Base-by-base conservation (phyloP, 768 basidiomycete genomes). In the Pleurotus platypus region DNA sequence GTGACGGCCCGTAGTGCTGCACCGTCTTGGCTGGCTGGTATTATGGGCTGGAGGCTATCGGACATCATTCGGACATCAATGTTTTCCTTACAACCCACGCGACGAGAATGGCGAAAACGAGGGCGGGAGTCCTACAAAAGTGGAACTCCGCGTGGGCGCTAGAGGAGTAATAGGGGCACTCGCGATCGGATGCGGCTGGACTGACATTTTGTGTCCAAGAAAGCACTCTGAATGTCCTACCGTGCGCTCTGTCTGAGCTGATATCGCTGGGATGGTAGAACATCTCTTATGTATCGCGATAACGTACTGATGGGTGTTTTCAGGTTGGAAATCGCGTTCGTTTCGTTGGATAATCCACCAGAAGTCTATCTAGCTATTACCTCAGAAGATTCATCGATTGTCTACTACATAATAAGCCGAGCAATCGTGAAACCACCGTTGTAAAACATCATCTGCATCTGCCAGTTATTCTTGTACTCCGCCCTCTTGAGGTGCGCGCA, bases 401-500 rank as follows among this genome's bases (percentile, higher is more conserved):
- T 92, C 51, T 92, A 92, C 68, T 92, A 92, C 71, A 90, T 89
- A 63, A 76, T 92, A 58, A 86, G 85, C 65, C 77, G 79, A 49
- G 90, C 89, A 57, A 87, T 92, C 27, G 83, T 85, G 59, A 92
- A 92, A 63, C 90, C 88, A 20, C 75, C 80, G 9, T 72, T 88
- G 46, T 89, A 62, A 71, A 54, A 43, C 9, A 12, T 4, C 6
- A 8, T 24, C 40, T n/a, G n/a, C n/a, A n/a, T n/a, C n/a, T 27
- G 5, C 30, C 6, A 24, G 2, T 20, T 20, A 13, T 54, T 39
- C 24, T 18, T 20, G 27, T 30, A 9, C 9, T 9, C 6, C 27
- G 27, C 27, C 27, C 27, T 30, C 27, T 9, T 30, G 9, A 30
- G 27, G 27, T 30, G 27, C 27, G 27, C 27, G 27, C 7, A 8